Conservation (phyloP, 2,329 filamentous ascomycete genomes). For the Sphaerulina vaccinii region DNA sequence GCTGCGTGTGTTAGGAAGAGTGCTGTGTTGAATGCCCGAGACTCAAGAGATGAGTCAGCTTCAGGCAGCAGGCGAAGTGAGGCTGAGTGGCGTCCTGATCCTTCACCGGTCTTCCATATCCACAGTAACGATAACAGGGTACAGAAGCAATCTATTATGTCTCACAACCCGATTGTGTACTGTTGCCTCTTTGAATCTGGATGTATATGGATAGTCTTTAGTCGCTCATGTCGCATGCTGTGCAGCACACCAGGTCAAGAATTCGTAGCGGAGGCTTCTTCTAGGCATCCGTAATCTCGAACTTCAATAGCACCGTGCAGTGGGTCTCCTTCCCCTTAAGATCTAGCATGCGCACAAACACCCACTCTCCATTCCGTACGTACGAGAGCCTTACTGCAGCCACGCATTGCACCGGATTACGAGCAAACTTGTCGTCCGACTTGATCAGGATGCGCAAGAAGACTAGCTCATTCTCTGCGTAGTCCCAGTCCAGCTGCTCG, state of each 20-base stretch:
- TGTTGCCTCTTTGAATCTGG: background rate
- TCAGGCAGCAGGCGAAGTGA: background rate
- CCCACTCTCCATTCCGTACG: slow-evolving; percentile 55
- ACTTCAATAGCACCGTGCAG: slow-evolving; percentile 61
- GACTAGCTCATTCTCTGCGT: slow-evolving; percentile 63
- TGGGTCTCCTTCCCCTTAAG: slow-evolving; percentile 63
- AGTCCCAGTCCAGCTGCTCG: slow-evolving; percentile 66
- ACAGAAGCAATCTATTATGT: too few species aligned
- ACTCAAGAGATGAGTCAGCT: background rate
- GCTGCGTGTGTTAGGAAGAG: too few species aligned
- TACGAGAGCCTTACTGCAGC: slow-evolving; percentile 61
- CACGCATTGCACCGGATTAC: slow-evolving; percentile 63
- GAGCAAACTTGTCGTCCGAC: slow-evolving; percentile 62
- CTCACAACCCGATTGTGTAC: too few species aligned
- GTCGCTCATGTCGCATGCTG: background rate
- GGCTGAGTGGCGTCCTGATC: too few species aligned
- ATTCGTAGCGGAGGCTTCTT: background rate
- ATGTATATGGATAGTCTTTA: background rate
- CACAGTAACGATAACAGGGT: too few species aligned
- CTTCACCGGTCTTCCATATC: background rate
- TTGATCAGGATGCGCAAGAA: slow-evolving; percentile 67
- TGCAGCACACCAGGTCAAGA: background rate
- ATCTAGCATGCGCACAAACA: slow-evolving; percentile 64
- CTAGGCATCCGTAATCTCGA: slow-evolving; percentile 53
- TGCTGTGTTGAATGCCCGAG: background rate